Evolutionary conservation across 2,329 filamentous ascomycete genomes (phyloP), one percentile per base, ranked within the genome.

Genomic region (Cordyceps fumosorosea): DNA sequence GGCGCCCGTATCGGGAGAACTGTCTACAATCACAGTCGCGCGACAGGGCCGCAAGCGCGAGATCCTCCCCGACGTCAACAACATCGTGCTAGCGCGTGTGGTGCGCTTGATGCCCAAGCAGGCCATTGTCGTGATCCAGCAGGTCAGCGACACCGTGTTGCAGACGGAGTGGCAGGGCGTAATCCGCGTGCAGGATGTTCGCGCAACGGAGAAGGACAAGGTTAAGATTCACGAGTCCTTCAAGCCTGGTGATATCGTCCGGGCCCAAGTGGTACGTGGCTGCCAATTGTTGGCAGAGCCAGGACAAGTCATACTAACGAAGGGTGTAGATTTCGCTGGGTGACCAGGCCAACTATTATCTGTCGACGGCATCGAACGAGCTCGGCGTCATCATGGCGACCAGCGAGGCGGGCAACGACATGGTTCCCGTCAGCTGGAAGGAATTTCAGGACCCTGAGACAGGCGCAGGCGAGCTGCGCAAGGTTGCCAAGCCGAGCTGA

Each of bases 401-500:
- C 68, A 96, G 91, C 72, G 91, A 96, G 73, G 84, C 84, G 2
- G 93, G 93, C 1, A 93, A 96, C 75, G 84, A 89, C 69, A 96
- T 98, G 92, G 89, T 89, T 69, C 93, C 95, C 2, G 84, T 96
- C 61, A 96, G 88, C 75, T 99, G 95, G 95, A 96, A 89, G 78
- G 93, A 98, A 77, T 96, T 96, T 78, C 84, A 85, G 71, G 93
- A 98, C 78, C 86, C 87, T 0, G 85, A 89, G 70, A 96, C 89
- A 7, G 92, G 91, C 3, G 71, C 80, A 52, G 86, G 81, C 67
- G 95, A 98, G 81, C 77, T 78, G 67, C 87, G 95, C 74, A 99
- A 99, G 80, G 95, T 97, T 63, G 95, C 95, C 22, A 95, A 96
- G 77, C 95, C 95, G 29, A 90, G 90, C 70, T 95, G 83, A 89